These are phyloP conservation scores for bread wheat (Triticum aestivum) DNA, from an alignment of 176 grass and related monocot genomes.

Conservation along the genomic window IWGSC_CS_RefSeq_v2.1 NC_057801.1:62420864-62421363, in stretches of 20 bases:
- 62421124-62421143: slow-evolving; percentile 37
- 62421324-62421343: accelerated
- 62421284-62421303: slow-evolving; percentile 54
- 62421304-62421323: slow-evolving; percentile 3
- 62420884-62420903: slow-evolving; percentile 23
- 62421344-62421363: slow-evolving; percentile 38
- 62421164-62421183: slow-evolving; percentile 15
- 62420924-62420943: slow-evolving; percentile 22
- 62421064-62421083: background rate
- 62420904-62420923: background rate
- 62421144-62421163: background rate
- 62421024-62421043: slow-evolving; percentile 38
- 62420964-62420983: background rate
- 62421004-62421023: slow-evolving; percentile 6
- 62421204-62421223: background rate
- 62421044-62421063: slow-evolving; percentile 11
- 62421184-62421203: slow-evolving; percentile 4
- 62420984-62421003: slow-evolving; percentile 30
- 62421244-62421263: slow-evolving; percentile 39
- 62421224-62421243: slow-evolving; percentile 1
- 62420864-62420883: slow-evolving; percentile 36
- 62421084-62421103: slow-evolving; percentile 11
- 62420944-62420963: slow-evolving; percentile 21
- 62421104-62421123: slow-evolving; percentile 40
- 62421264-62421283: slow-evolving; percentile 11